Evolutionary conservation across 371 early-diverging fungal species (phyloP).

Genomic region (Circinella minor): DNA sequence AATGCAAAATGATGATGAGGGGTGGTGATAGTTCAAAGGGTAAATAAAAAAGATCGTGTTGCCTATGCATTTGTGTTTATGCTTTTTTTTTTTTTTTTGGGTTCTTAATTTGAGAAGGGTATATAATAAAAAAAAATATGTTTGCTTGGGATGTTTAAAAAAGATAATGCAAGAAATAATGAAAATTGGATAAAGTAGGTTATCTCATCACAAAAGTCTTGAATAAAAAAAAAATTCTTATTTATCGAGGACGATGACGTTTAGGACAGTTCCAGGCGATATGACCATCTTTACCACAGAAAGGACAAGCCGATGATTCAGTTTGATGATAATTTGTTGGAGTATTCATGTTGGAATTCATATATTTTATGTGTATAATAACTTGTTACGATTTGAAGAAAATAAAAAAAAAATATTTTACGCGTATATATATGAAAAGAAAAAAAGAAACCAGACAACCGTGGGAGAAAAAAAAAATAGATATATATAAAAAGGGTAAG

Average conservation of each 20-base stretch:
- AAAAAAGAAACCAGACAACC: background rate
- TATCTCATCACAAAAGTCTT: background rate
- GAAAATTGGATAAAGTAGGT: background rate
- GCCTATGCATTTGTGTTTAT: no score
- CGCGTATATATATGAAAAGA: background rate
- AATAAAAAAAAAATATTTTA: no score
- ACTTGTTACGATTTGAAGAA: no score
- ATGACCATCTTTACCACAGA: conserved; percentile 38
- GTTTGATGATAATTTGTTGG: conserved; percentile 8
- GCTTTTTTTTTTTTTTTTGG: no score
- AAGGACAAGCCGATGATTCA: conserved; percentile 33
- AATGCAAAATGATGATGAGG: no score
- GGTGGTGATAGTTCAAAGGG: no score
- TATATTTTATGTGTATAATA: no score
- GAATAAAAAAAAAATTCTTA: background rate
- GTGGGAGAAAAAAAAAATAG: conserved; percentile 10
- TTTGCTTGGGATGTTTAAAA: no score
- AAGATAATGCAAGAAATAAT: no score
- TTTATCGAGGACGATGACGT: conserved; percentile 43
- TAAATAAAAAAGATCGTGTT: no score
- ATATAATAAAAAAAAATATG: no score
- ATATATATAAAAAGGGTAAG: conserved; percentile 1
- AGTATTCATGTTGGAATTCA: background rate
- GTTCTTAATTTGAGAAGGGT: no score
- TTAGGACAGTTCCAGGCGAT: conserved; percentile 56